Evolutionary conservation across 2,329 filamentous ascomycete species (phyloP).

Genomic region (Plenodomus biglobosus): DNA sequence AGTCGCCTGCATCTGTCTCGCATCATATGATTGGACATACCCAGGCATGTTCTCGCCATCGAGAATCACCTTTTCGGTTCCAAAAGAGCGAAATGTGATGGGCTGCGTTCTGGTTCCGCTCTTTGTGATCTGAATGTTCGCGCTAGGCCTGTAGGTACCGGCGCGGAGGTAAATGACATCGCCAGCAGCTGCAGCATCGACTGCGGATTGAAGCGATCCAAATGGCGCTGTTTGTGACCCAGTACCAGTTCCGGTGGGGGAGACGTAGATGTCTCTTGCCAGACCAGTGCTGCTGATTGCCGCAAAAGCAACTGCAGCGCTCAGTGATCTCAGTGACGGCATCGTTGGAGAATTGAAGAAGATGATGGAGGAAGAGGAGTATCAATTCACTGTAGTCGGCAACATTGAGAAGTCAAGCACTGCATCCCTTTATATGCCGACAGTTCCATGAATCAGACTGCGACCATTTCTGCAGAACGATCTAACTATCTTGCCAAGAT

Average conservation of each 20-base stretch:
- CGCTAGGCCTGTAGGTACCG: conserved; percentile 50
- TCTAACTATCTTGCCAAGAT: not conserved
- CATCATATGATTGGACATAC: not conserved
- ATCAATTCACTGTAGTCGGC: not conserved
- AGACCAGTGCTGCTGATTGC: not conserved
- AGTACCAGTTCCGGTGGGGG: conserved; percentile 45
- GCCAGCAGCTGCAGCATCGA: conserved; percentile 51
- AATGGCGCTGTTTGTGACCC: conserved; percentile 47
- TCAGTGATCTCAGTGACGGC: not conserved
- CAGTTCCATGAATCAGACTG: not conserved
- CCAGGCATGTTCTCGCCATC: conserved; percentile 13
- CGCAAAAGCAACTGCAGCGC: not conserved
- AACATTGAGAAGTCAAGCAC: not conserved
- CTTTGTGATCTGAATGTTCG: conserved; percentile 52
- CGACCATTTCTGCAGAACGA: not conserved
- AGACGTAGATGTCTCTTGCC: conserved; percentile 48
- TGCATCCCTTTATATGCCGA: not conserved
- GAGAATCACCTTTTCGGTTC: conserved; percentile 15
- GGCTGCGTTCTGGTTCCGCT: conserved; percentile 33
- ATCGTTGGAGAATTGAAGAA: not conserved
- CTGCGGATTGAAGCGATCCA: conserved; percentile 52
- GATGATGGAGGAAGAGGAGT: not conserved
- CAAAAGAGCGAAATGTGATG: conserved; percentile 12
- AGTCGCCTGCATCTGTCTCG: not conserved
- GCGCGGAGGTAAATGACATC: conserved; percentile 51